Conservation (phyloP, 2,329 filamentous ascomycete genomes). For the Aspergillus tanneri region DNA sequence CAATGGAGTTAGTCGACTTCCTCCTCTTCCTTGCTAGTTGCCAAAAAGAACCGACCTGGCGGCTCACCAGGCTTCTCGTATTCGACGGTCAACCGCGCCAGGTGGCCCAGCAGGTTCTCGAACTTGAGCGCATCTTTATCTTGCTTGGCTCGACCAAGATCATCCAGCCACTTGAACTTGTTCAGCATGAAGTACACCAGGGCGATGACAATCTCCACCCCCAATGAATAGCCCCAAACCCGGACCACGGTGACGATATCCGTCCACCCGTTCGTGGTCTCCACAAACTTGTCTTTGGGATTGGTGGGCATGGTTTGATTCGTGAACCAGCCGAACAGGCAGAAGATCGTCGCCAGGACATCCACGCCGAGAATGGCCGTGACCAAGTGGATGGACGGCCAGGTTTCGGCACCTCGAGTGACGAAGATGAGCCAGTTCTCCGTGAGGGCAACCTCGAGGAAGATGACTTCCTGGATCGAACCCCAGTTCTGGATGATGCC, state of each 20-base stretch:
- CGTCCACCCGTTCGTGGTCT: slow-evolving; percentile 54
- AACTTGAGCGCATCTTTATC: slow-evolving; percentile 51
- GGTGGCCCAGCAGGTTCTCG: slow-evolving; percentile 51
- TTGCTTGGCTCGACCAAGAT: slow-evolving; percentile 50
- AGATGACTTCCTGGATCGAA: slow-evolving; percentile 73
- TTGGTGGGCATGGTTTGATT: slow-evolving; percentile 46
- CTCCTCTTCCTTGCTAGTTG: slow-evolving; percentile 46
- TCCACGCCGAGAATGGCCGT: slow-evolving; percentile 71
- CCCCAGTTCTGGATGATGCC: slow-evolving; percentile 74
- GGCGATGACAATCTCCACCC: slow-evolving; percentile 52
- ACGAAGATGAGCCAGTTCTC: slow-evolving; percentile 98
- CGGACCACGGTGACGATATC: slow-evolving; percentile 57
- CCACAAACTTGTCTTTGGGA: slow-evolving; percentile 28
- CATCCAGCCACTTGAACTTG: slow-evolving; percentile 45
- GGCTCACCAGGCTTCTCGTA: slow-evolving; percentile 50
- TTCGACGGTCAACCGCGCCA: slow-evolving; percentile 50
- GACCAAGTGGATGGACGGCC: slow-evolving; percentile 71
- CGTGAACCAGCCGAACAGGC: slow-evolving; percentile 72
- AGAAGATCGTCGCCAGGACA: slow-evolving; percentile 70
- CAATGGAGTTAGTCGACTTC: slow-evolving; percentile 39
- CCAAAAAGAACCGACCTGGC: slow-evolving; percentile 44
- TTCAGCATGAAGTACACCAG: slow-evolving; percentile 52
- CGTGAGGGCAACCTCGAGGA: slow-evolving; percentile 85
- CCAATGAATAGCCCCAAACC: slow-evolving; percentile 53
- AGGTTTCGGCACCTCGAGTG: slow-evolving; percentile 75